phyloP scores from a whole-genome alignment of 2,329 filamentous ascomycete genomes.

The Phyllosticta citriasiana region DNA sequence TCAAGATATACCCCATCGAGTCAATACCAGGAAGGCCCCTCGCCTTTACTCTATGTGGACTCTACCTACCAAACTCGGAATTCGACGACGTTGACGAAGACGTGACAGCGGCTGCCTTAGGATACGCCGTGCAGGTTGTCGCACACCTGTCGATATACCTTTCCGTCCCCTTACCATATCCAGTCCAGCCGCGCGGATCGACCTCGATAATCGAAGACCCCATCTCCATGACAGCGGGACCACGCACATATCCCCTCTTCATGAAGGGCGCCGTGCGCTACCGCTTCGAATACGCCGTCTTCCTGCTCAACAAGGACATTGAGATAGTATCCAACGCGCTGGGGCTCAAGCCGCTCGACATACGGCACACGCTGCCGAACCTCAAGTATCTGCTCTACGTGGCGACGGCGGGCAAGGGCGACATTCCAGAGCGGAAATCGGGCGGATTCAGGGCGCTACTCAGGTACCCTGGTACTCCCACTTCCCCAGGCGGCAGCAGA shows the following conservation, averaged over 20 bases:
- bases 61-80: conserved; percentile 70
- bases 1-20: conserved; percentile 69
- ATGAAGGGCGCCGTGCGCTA: conserved; percentile 62
- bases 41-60: conserved; percentile 70
- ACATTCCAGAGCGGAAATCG: conserved; percentile 38
- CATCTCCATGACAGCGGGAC: conserved; percentile 42
- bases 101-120: conserved; percentile 68
- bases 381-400: conserved; percentile 88
- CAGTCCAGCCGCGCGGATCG: conserved; percentile 62
- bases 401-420: conserved; percentile 65
- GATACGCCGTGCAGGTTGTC: conserved; percentile 66
- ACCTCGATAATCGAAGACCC: conserved; percentile 67
- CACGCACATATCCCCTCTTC: conserved; percentile 63
- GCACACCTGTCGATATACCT: conserved; percentile 75
- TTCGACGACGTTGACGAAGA: conserved; percentile 65
- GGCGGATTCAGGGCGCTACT: conserved; percentile 26
- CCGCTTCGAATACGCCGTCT: conserved; percentile 92
- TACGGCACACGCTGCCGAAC: conserved; percentile 85
- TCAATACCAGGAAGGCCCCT: conserved; percentile 55
- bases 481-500: not conserved
- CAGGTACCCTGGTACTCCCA: conserved; percentile 9
- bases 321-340: conserved; percentile 56
- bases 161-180: conserved; percentile 67
- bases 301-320: conserved; percentile 93
- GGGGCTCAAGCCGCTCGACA: conserved; percentile 73